Base-by-base conservation (phyloP, 2,329 filamentous ascomycete species). In the Furcasterigmium sp. region DNA sequence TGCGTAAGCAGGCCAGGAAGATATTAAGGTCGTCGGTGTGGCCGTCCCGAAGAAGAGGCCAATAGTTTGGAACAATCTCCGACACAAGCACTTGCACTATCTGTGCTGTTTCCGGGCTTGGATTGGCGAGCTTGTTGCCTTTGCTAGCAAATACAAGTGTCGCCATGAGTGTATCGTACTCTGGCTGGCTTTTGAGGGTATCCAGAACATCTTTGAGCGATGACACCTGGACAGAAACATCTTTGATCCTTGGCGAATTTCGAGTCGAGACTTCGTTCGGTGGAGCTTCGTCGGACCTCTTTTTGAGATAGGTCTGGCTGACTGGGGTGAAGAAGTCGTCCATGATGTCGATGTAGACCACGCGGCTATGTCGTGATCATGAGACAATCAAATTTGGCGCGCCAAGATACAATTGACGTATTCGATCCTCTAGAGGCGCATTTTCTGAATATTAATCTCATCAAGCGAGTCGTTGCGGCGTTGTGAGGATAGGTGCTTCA, bases 41-140 rank as follows among this genome's bases (percentile, higher is more conserved):
- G n/a, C 65, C 67, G 45, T 77, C 73, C 29, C 70, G 64, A 14
- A 91, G 57, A 8, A 80, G 55, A 3, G 71, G 58, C 91, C 93
- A 97, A 63, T 91, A 95, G 57, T 91, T 87, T 2, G 87, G 86
- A 8, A 89, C 69, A 20, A 86, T 90, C 25, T 82, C 78, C 14
- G 77, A 82, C 46, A 94, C 80, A 28, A 98, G 67, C 3, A 79
- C 68, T 56, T 90, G 83, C 41, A 91, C 71, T 25, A 96, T 78
- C 53, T 90, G 86, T 17, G 88, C 82, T 44, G 82, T 78, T 47
- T 80, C 67, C 2, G 91, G 82, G 25, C 76, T 76, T 4, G 88
- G 83, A 3, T 69, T 61, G 36, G 72, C 69, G 39, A 91, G 73
- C 51, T 77, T 75, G 17, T 45, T 41, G 36, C 57, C 54, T 36